Evolutionary conservation across 768 basidiomycete species (phyloP), one percentile per base, ranked within the genome.

Genomic region (Boletus sensibilis): DNA sequence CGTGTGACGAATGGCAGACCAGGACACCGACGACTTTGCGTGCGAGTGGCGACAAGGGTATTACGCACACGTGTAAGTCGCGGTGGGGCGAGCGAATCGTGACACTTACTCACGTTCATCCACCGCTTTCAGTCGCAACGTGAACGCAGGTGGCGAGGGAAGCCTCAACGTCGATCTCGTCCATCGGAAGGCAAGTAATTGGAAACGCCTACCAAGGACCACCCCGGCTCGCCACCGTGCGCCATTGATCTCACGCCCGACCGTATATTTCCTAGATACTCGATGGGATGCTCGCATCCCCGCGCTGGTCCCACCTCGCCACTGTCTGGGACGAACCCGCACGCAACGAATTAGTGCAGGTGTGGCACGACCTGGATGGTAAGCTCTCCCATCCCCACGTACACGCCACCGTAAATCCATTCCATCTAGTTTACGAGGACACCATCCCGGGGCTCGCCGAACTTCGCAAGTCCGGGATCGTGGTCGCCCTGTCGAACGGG

Each of bases 381-480:
- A 62, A 34, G 72, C 20, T 20, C 21, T 3, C 23, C 42, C 20
- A 14, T 34, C 25, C 1, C 8, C 8, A 5, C 29, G 3, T 13
- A 16, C 10, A 14, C 8, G n/a, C n/a, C n/a, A n/a, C n/a, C n/a
- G n/a, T n/a, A n/a, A n/a, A n/a, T n/a, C n/a, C n/a, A n/a, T n/a
- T n/a, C n/a, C n/a, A n/a, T n/a, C n/a, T n/a, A n/a, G 86, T 77
- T 4, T 88, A 85, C 82, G 75, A 80, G 4, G 87, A 88, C 61
- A 63, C 79, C 5, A 58, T 75, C 4, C 70, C 76, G 0, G 83
- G 82, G 0, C 71, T 88, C 14, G 61, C 76, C 42, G 73, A 72
- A 5, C 67, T 88, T 48, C 84, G 83, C 73, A 76, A 82, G 46
- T 65, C 78, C 7, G 66, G 66, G 0, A 75, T 85, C 47, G 77